Percentiles rank a stretch among this genome's conserved stretches.
These are phyloP conservation scores for Penicillium sp. DNA, from an alignment of 2,329 filamentous ascomycete genomes.

Conservation along the genomic window DNA sequence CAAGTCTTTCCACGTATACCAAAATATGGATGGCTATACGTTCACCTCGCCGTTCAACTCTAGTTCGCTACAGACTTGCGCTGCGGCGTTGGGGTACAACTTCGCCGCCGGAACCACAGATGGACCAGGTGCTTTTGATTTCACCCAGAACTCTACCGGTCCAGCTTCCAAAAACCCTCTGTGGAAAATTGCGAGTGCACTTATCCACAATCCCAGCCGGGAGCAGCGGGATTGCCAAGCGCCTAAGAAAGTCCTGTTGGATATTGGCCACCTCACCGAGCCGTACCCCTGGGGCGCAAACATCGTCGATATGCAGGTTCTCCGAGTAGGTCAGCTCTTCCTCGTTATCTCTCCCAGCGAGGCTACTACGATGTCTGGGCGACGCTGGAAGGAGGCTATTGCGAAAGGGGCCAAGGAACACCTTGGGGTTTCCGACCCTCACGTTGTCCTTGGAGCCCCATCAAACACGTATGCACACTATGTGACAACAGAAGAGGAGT, in stretches of 20 bases:
- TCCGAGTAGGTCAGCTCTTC: slow-evolving; percentile 79
- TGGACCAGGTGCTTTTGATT: slow-evolving; percentile 86
- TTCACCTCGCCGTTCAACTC: slow-evolving; percentile 69
- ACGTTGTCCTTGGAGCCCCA: slow-evolving; percentile 83
- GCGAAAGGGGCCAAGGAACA: slow-evolving; percentile 51
- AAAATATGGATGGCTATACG: slow-evolving; percentile 71
- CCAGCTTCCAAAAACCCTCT: slow-evolving; percentile 68
- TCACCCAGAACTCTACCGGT: slow-evolving; percentile 81
- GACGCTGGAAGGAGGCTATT: slow-evolving; percentile 76
- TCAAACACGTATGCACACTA: slow-evolving; percentile 90
- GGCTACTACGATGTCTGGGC: slow-evolving; percentile 86
- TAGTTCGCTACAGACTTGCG: slow-evolving; percentile 64
- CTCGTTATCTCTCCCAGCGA: slow-evolving; percentile 84
- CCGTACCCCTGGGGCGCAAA: slow-evolving; percentile 91
- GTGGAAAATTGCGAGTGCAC: slow-evolving; percentile 70
- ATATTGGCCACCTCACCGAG: slow-evolving; percentile 72
- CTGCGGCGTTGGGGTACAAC: slow-evolving; percentile 82
- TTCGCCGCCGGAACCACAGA: slow-evolving; percentile 93
- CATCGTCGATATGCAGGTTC: slow-evolving; percentile 79
- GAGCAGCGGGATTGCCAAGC: slow-evolving; percentile 72
- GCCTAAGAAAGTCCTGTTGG: slow-evolving; percentile 79
- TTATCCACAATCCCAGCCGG: slow-evolving; percentile 66
- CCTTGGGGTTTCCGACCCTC: slow-evolving; percentile 51
- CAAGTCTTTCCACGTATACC: slow-evolving; percentile 79
- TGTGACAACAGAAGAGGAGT: slow-evolving; percentile 74